Evolutionary conservation across 1,284 basidiomycete species (phyloP), one percentile per base, ranked within the genome.

Genomic region (Boletus semigastroideus): DNA sequence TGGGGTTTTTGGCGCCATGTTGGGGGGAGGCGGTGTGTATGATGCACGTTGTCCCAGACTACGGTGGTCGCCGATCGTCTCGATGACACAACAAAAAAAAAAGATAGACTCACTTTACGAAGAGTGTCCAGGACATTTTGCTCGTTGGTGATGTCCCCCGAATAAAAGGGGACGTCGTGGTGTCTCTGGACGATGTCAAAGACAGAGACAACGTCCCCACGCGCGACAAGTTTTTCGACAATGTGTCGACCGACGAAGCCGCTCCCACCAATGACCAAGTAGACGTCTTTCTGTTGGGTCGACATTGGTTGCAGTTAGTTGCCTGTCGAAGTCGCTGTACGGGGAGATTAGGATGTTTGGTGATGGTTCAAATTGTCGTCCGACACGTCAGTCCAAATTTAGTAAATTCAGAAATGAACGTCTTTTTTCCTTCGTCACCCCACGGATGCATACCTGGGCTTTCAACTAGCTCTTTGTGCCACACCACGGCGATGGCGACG

Each of bases 21-120:
- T 85, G 83, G 5, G 96, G 96, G 6, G 95, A 97, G 17, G 95
- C 96, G 10, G 95, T 98, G 71, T 99, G 96, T 61, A 98, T 94
- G 55, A 98, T 90, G 61, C 89, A 89, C 2, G 90, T 92, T 36
- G 91, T 80, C 44, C 84, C 83, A 57, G 86, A 87, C 90, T 94
- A 17, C 19, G 10, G 34, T 25, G 25, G 25, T 25, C 25, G 5
- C 25, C 7, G 25, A 4, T 25, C 25, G 33, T 7, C 33, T 16
- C 33, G 33, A 16, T 16, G 16, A 16, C 8, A 8, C 16, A 33
- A 9, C 33, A 33, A 3, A 9, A 22, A n/a, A 22, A 20, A 22
- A 22, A 39, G 19, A 39, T 2, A 39, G 36, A 73, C 79, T 30
- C 53, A 90, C 92, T 78, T 89, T 90, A 63, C 75, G 74, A 49